Base-by-base conservation (phyloP, 768 basidiomycete species). In the Lepiota brunneoincarnata region DNA sequence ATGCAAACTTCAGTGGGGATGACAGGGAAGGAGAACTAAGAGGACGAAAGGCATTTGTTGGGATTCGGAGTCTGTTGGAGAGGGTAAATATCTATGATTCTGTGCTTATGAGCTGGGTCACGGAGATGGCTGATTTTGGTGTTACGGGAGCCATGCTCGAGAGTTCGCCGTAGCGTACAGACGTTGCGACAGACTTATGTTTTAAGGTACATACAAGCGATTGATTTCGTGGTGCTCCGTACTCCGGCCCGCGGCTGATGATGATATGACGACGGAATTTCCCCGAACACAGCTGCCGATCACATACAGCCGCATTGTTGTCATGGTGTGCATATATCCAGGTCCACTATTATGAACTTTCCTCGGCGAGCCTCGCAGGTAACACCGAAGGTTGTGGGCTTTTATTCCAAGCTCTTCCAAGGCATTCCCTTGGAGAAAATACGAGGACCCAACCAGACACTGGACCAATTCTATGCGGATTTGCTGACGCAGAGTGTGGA, bases 21-120 rank as follows among this genome's bases (percentile, higher is more conserved):
- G 87, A 86, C 56, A 71, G 66, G 49, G 89, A 92, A 64, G 89
- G 89, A 7, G 86, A 89, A 63, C 72, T 80, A 55, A 78, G 78
- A 44, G 92, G 91, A 12, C 75, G 84, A 58, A 83, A 77, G 61
- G 90, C 88, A 10, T 95, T 93, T 61, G 69, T 79, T 23, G 76
- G 79, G 10, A 75, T 82, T 23, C 69, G 85, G 58, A 75, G 72
- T 54, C 71, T 86, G 60, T 60, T 93, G 71, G 82, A 86, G 58
- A 77, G 75, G 28, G 81, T 93, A 12, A 74, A 79, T 61, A 78
- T 91, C 53, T 76, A 76, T 45, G 87, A 91, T 61, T 83, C 88
- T 41, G 69, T 69, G 1, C 56, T 75, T 35, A 74, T 73, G 72
- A 61, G 69, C 39, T 75, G 72, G 75, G 60, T 75, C 18, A 66